phyloP scores from a whole-genome alignment of 202 grass and related monocot genomes.

The Musa balbisiana region DNA sequence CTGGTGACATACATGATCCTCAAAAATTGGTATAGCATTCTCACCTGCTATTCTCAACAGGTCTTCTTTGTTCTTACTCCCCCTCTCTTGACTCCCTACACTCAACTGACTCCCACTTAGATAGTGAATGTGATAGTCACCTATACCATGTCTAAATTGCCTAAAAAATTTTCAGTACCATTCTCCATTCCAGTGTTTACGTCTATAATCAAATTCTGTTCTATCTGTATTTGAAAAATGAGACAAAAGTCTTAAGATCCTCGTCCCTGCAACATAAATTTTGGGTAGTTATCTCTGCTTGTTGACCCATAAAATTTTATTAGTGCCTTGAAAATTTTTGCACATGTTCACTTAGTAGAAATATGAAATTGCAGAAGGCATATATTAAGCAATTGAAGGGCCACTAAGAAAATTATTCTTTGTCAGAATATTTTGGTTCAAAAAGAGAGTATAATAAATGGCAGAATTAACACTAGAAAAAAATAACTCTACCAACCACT shows the following conservation, averaged over 20 bases:
- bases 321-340: too few relatives aligned
- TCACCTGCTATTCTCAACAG: too few relatives aligned
- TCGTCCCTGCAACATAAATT: neutral
- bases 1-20: neutral
- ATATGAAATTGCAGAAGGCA: too few relatives aligned
- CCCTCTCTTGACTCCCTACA: neutral
- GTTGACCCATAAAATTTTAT: too few relatives aligned
- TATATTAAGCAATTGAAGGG: too few relatives aligned
- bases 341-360: too few relatives aligned
- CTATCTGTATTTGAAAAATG: neutral
- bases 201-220: neutral
- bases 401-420: neutral
- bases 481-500: constrained; percentile 51
- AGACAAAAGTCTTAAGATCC: neutral
- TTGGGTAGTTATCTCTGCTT: neutral
- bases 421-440: neutral
- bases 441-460: constrained; percentile 5
- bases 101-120: neutral
- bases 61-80: neutral
- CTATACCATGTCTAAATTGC: neutral
- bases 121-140: neutral
- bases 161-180: neutral
- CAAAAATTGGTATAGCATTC: too few relatives aligned
- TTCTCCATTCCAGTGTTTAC: neutral
- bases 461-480: neutral